Percentiles rank a stretch among this genome's conserved stretches.
Conservation (phyloP, 129 eudicot species). For the Flaveria sonorensis region DNA sequence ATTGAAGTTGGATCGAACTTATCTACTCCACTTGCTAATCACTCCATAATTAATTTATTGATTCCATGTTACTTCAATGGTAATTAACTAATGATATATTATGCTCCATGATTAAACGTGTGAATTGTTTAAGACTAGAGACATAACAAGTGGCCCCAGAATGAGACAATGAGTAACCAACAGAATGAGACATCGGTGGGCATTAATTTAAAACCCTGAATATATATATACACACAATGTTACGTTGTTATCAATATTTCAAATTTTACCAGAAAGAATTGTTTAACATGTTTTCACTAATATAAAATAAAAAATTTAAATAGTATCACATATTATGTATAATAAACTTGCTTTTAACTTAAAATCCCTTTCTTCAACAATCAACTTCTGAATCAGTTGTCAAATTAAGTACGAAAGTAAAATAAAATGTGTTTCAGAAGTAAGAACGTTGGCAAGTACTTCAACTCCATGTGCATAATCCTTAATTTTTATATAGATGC, state of each 20-base stretch:
- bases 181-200: conserved; percentile 12
- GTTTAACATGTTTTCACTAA: no score
- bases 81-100: not conserved
- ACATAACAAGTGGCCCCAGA: conserved; percentile 1
- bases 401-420: not conserved
- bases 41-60: not conserved
- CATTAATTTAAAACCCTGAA: not conserved
- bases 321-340: no score
- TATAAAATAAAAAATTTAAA: no score
- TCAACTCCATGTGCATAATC: no score
- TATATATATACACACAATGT: not conserved
- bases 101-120: conserved; percentile 2
- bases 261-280: not conserved
- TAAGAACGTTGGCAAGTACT: no score
- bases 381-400: not conserved
- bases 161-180: not conserved
- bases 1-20: not conserved
- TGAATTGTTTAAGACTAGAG: conserved; percentile 1
- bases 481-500: no score
- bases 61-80: not conserved
- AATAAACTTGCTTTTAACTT: not conserved
- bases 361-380: not conserved
- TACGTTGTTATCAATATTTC: not conserved
- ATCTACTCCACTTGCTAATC: not conserved
- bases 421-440: not conserved